phyloP scores from a whole-genome alignment of 208 protist genomes.

The Naegleria lovaniensis region DNA sequence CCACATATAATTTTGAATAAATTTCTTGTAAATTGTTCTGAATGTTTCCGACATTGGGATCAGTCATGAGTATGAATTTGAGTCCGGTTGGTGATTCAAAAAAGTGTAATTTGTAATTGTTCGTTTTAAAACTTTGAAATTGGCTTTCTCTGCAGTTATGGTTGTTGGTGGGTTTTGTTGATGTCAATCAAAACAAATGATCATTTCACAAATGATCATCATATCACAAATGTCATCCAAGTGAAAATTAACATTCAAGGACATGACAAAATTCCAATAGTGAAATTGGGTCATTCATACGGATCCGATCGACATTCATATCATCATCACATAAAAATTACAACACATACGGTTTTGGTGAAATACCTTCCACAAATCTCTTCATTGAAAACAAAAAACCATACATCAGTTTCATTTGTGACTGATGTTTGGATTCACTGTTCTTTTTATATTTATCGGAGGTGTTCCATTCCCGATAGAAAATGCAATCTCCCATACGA shows the following conservation, averaged over 20 bases:
- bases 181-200: too few relatives aligned
- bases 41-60: not conserved
- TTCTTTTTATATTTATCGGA: not conserved
- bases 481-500: not conserved
- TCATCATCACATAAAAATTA: not conserved
- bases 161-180: not conserved
- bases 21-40: not conserved
- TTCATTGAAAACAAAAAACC: slow-evolving; percentile 10
- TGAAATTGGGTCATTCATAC: too few relatives aligned
- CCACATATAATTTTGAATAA: slow-evolving; percentile 21
- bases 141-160: not conserved
- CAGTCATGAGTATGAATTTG: slow-evolving; percentile 16
- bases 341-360: slow-evolving; percentile 5
- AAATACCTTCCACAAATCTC: not conserved
- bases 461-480: slow-evolving; percentile 11
- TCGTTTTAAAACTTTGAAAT: slow-evolving; percentile 12
- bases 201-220: too few relatives aligned
- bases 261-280: too few relatives aligned
- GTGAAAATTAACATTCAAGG: too few relatives aligned
- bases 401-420: not conserved
- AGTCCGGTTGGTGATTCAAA: not conserved
- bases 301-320: too few relatives aligned
- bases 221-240: too few relatives aligned
- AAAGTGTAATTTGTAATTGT: slow-evolving; percentile 23
- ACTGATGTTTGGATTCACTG: not conserved